phyloP scores from a whole-genome alignment of 768 basidiomycete species.

The Glaciozyma martinii region DNA sequence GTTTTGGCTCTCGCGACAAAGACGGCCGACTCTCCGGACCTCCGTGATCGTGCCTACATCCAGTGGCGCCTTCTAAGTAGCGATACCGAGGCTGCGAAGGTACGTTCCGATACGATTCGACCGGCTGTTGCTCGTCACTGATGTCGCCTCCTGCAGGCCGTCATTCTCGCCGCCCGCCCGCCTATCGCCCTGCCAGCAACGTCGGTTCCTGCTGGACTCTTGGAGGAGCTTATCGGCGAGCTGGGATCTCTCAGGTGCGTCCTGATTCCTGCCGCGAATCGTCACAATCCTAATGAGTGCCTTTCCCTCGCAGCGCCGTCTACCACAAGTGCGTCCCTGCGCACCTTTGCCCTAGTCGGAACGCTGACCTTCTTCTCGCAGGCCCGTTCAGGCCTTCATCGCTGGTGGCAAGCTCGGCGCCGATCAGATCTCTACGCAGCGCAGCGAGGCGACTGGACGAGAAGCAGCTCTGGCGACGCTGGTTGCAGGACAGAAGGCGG shows the following conservation, averaged over 20 bases:
- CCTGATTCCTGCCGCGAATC: too few species aligned
- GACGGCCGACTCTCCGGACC: slow-evolving; percentile 92
- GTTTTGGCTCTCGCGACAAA: slow-evolving; percentile 90
- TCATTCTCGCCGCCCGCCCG: slow-evolving; percentile 82
- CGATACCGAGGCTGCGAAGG: slow-evolving; percentile 92
- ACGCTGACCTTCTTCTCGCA: not conserved
- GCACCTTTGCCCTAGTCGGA: too few species aligned
- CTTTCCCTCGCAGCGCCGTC: slow-evolving; percentile 49
- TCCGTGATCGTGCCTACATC: slow-evolving; percentile 92
- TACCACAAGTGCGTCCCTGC: slow-evolving; percentile 61
- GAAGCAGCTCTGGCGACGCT: slow-evolving; percentile 61
- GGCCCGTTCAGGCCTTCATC: slow-evolving; percentile 84
- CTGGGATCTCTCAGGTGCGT: slow-evolving; percentile 62
- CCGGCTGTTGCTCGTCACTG: slow-evolving; percentile 3
- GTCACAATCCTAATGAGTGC: not conserved
- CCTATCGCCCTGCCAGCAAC: slow-evolving; percentile 89
- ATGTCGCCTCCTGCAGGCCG: slow-evolving; percentile 46
- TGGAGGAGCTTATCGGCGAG: slow-evolving; percentile 87
- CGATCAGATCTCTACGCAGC: slow-evolving; percentile 62
- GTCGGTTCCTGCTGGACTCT: slow-evolving; percentile 71
- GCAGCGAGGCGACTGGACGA: slow-evolving; percentile 48
- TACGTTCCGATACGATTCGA: slow-evolving; percentile 37
- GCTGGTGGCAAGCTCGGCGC: slow-evolving; percentile 81
- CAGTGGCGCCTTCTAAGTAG: slow-evolving; percentile 94
- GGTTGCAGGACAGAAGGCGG: slow-evolving; percentile 80